phyloP scores from a whole-genome alignment of 148 eudicot genomes.

The Rhododendron kiyosumense region DNA sequence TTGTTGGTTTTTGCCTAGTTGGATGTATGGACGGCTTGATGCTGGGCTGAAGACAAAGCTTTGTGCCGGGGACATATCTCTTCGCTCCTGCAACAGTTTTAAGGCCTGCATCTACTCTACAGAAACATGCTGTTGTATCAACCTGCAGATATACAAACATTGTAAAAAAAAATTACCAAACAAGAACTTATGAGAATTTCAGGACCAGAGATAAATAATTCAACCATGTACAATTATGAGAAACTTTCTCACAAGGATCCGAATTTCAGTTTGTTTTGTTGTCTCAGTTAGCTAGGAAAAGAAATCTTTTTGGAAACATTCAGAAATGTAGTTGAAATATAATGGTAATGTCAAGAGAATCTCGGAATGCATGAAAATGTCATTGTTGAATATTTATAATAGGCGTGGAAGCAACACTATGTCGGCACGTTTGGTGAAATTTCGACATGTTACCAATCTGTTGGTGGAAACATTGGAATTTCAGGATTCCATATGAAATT shows the following conservation, averaged over 20 bases:
- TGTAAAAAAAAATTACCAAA: too few relatives aligned
- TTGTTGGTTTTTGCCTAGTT: constrained; percentile 61
- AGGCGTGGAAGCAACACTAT: not conserved
- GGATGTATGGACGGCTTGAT: constrained; percentile 80
- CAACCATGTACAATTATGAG: not conserved
- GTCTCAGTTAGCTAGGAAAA: not conserved
- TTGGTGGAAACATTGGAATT: not conserved
- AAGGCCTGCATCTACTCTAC: constrained; percentile 81
- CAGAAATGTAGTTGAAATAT: not conserved
- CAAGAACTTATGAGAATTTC: not conserved
- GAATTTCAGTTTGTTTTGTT: not conserved
- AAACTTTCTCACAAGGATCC: not conserved
- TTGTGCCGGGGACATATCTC: constrained; percentile 75
- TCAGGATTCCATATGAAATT: not conserved
- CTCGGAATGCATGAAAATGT: not conserved
- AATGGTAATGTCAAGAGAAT: not conserved
- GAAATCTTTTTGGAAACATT: not conserved
- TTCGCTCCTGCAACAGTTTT: constrained; percentile 81
- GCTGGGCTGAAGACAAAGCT: constrained; percentile 70
- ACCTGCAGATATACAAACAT: constrained; percentile 45
- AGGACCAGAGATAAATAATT: not conserved
- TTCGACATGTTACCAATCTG: not conserved
- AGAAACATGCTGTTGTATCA: constrained; percentile 80
- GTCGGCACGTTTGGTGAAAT: not conserved
- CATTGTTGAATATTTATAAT: not conserved